Conservation (phyloP, 1,284 basidiomycete species). For the Leucoagaricus sp. region DNA sequence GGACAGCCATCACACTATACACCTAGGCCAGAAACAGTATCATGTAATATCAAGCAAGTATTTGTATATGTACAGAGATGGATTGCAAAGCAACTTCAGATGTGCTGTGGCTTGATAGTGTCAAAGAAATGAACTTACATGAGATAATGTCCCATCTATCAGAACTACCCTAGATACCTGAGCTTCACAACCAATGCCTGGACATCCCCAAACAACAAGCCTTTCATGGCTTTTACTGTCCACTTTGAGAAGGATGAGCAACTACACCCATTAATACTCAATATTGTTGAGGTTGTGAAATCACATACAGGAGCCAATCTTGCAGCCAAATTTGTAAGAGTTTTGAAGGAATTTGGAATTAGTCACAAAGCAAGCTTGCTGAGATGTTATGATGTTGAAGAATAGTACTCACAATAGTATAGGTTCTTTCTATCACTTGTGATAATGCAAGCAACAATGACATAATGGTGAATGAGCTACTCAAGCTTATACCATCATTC, state of each 20-base stretch:
- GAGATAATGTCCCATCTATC: no score
- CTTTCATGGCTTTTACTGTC: constrained; percentile 27
- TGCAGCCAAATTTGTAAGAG: constrained; percentile 23
- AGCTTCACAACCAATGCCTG: constrained; percentile 32
- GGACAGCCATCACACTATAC: constrained; percentile 24
- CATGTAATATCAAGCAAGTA: constrained; percentile 25
- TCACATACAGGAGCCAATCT: constrained; percentile 23
- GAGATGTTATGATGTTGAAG: not conserved
- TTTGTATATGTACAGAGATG: constrained; percentile 19
- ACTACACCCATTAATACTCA: constrained; percentile 23
- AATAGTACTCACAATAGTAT: not conserved
- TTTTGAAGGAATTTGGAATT: constrained; percentile 32
- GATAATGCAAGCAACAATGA: not conserved
- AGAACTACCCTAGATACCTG: constrained; percentile 20
- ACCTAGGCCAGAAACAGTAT: constrained; percentile 24
- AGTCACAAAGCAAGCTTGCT: constrained; percentile 32
- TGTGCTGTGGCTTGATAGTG: constrained; percentile 15
- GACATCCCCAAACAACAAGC: constrained; percentile 27
- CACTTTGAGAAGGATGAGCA: constrained; percentile 28
- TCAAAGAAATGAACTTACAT: not conserved
- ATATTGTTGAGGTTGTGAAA: constrained; percentile 30
- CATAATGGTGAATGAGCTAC: not conserved
- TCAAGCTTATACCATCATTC: not conserved
- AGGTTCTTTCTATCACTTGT: not conserved
- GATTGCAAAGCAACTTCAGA: constrained; percentile 21